A percentile compares a stretch with the other conserved stretches of the same genome.
These are phyloP conservation scores for Bocquillonia castaneifolia DNA, from an alignment of 441 rosid species.

Conservation along the genomic window DNA sequence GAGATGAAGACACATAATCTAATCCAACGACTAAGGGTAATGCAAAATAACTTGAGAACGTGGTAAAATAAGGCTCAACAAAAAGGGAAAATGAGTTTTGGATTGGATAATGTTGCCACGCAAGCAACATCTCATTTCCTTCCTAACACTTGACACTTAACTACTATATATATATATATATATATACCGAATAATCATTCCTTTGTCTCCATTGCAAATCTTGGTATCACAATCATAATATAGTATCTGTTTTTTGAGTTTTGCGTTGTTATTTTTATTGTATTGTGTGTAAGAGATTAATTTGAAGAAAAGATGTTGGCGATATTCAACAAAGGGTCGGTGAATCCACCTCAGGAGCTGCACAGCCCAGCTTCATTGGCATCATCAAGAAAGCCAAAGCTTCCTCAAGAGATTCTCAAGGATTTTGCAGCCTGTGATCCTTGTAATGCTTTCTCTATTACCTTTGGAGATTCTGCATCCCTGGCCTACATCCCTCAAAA, in stretches of 20 bases:
- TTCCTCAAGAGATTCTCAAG: slow-evolving; percentile 49
- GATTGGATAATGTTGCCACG: neutral
- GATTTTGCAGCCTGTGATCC: slow-evolving; percentile 52
- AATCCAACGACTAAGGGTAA: too few relatives aligned
- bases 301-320: slow-evolving; percentile 48
- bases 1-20: neutral
- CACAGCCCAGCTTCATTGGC: slow-evolving; percentile 67
- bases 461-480: slow-evolving; percentile 52
- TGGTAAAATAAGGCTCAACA: too few relatives aligned
- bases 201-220: too few relatives aligned
- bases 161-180: too few relatives aligned
- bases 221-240: too few relatives aligned
- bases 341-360: slow-evolving; percentile 82
- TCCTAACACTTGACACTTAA: too few relatives aligned
- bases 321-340: slow-evolving; percentile 63
- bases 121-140: too few relatives aligned
- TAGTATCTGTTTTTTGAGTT: neutral
- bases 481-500: slow-evolving; percentile 54
- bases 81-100: too few relatives aligned
- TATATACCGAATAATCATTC: too few relatives aligned
- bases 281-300: neutral
- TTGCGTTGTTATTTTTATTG: too few relatives aligned
- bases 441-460: slow-evolving; percentile 50
- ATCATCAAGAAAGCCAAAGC: slow-evolving; percentile 50
- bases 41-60: too few relatives aligned